Conservation (phyloP, 106 monocot genomes). For the Acorus calamus region DNA sequence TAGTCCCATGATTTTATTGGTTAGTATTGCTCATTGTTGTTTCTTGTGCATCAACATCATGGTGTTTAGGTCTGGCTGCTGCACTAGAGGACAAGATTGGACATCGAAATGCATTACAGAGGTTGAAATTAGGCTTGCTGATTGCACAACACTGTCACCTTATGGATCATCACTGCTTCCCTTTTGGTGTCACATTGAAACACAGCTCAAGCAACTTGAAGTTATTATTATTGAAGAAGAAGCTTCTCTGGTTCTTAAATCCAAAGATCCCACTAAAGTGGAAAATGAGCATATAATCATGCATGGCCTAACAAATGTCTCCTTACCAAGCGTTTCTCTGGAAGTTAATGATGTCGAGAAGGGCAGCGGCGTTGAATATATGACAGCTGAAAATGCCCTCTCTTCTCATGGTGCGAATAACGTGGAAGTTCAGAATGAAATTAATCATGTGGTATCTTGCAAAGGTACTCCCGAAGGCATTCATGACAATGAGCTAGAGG, state of each 20-base stretch:
- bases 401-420: slow-evolving; percentile 1
- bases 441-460: not conserved
- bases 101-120: slow-evolving; percentile 36
- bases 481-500: slow-evolving; percentile 8
- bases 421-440: slow-evolving; percentile 8
- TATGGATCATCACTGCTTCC: slow-evolving; percentile 85
- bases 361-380: not conserved
- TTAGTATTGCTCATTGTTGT: not conserved
- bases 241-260: slow-evolving; percentile 13
- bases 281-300: slow-evolving; percentile 3
- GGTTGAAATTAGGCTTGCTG: slow-evolving; percentile 68
- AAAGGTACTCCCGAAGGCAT: slow-evolving; percentile 3
- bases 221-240: slow-evolving; percentile 31
- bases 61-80: slow-evolving; percentile 22
- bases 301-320: not conserved
- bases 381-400: not conserved
- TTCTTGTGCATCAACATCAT: slow-evolving; percentile 7
- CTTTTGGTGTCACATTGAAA: slow-evolving; percentile 82
- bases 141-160: slow-evolving; percentile 72
- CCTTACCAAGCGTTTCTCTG: not conserved
- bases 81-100: slow-evolving; percentile 21
- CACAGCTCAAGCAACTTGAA: slow-evolving; percentile 58
- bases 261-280: slow-evolving; percentile 3
- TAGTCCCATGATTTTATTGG: not conserved
- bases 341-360: slow-evolving; percentile 11